Evolutionary conservation across 305 asterid species (phyloP), one percentile per base, ranked within the genome.

Genomic region (Petunia hybrid): DNA sequence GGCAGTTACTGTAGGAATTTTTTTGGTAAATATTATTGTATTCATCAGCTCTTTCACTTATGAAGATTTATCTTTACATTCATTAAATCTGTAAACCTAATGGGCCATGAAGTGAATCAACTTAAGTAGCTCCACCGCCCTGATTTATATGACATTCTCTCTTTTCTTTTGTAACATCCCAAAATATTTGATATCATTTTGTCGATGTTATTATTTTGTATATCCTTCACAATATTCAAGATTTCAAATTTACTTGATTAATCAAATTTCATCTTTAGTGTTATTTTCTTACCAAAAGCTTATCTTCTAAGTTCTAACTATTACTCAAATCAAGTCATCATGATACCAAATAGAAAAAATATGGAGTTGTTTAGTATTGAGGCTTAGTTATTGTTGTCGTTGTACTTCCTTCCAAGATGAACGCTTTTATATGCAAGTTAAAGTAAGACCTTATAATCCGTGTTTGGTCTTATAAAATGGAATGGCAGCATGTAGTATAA

Each of bases 1-100:
- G 78, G 36, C 63, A 73, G 9, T 60, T 73, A 40, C 45, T 51
- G 22, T 5, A 71, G 78, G 6, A 71, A 71, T 10, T 71, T 31
- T 22, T 46, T 35, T 71, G 13, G 45, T 71, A 71, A 48, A 31
- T 48, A 3, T 35, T 35, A 35, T 48, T 6, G 43, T 10, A 41
- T 48, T 48, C 61, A 48, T 10, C 35, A 61, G 16, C 45, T 48
- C 60, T 70, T 71, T 48, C 78, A 22, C 35, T 71, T 48, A 12
- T 71, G 62, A 66, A 71, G 62, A 39, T 12, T 46, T 71, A 48
- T 16, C 12, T 48, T 35, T 71, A 57, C 45, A 48, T 71, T 48
- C 48, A 48, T 48, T 71, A 48, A 71, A 71, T 71, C 31, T 48
- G 43, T 12, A 5, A 48, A 48, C 9, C 31, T 31, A 71, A 71